phyloP scores from a whole-genome alignment of 2,329 filamentous ascomycete species.

The Diaporthe sp. region DNA sequence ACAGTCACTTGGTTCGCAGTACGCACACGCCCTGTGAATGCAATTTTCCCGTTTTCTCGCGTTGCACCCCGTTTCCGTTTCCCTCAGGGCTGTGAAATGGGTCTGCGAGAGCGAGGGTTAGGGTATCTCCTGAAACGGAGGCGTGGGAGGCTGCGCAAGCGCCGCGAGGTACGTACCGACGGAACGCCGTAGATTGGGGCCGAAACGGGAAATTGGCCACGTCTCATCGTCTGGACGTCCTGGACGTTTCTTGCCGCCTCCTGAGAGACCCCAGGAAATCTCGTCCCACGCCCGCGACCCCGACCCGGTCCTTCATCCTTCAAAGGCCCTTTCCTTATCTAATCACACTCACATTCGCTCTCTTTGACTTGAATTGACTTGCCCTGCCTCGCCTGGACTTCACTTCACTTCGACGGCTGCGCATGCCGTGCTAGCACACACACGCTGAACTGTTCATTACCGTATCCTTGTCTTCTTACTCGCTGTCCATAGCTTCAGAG shows the following conservation, averaged over 20 bases:
- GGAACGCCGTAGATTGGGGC: conserved; percentile 20
- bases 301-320: conserved; percentile 29
- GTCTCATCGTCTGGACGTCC: conserved; percentile 22
- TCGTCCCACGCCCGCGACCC: conserved; percentile 1
- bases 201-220: conserved; percentile 41
- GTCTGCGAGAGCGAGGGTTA: not conserved
- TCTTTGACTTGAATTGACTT: not conserved
- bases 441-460: not conserved
- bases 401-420: conserved; percentile 17
- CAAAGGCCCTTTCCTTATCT: conserved; percentile 30
- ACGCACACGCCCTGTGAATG: not conserved
- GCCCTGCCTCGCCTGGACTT: not conserved
- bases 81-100: not conserved
- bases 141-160: not conserved
- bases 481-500: not conserved
- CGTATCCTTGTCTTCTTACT: not conserved
- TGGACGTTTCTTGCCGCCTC: conserved; percentile 22
- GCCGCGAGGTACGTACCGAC: not conserved
- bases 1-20: not conserved
- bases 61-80: not conserved
- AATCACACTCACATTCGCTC: conserved; percentile 20
- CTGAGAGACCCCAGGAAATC: conserved; percentile 12
- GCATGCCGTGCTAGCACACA: conserved; percentile 5
- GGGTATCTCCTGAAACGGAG: conserved; percentile 9
- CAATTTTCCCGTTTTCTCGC: not conserved